These are phyloP conservation scores for Lachnellula arida DNA, from an alignment of 2,329 filamentous ascomycete genomes.

Conservation along the genomic window DNA sequence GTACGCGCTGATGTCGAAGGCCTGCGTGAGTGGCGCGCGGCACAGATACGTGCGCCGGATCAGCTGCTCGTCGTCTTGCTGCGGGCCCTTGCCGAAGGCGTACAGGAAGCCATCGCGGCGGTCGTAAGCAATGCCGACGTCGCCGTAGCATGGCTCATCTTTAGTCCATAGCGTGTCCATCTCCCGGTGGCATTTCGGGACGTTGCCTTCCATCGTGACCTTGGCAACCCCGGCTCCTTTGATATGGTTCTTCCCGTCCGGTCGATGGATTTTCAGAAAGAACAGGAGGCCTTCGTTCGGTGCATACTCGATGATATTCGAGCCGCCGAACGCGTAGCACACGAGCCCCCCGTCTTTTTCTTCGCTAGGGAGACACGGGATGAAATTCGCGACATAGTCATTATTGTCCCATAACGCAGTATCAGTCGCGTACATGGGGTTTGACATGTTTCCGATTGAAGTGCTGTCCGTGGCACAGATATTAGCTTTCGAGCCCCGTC, in stretches of 20 bases:
- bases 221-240: slow-evolving; percentile 3
- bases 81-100: slow-evolving; percentile 3
- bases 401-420: slow-evolving; percentile 8
- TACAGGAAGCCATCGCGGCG: slow-evolving; percentile 2
- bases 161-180: slow-evolving; percentile 4
- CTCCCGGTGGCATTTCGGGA: neutral
- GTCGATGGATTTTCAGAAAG: slow-evolving; percentile 7
- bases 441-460: neutral
- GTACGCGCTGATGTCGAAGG: slow-evolving; percentile 2
- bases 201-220: slow-evolving; percentile 2
- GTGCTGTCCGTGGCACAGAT: slow-evolving; percentile 8
- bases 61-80: slow-evolving; percentile 4
- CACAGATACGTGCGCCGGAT: slow-evolving; percentile 3
- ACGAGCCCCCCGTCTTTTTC: slow-evolving; percentile 2
- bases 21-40: neutral
- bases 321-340: slow-evolving; percentile 2
- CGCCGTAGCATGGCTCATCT: slow-evolving; percentile 4
- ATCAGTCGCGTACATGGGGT: slow-evolving; percentile 4
- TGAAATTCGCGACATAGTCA: slow-evolving; percentile 5
- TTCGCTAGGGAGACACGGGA: slow-evolving; percentile 1
- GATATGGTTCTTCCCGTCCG: slow-evolving; percentile 1
- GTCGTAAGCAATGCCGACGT: slow-evolving; percentile 4
- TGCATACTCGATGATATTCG: slow-evolving; percentile 4
- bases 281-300: slow-evolving; percentile 3
- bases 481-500: slow-evolving; percentile 1